Evolutionary conservation across 176 grass and related monocot genomes (phyloP), one percentile per base, ranked within the genome.

Genomic region (Oryza nivara): DNA sequence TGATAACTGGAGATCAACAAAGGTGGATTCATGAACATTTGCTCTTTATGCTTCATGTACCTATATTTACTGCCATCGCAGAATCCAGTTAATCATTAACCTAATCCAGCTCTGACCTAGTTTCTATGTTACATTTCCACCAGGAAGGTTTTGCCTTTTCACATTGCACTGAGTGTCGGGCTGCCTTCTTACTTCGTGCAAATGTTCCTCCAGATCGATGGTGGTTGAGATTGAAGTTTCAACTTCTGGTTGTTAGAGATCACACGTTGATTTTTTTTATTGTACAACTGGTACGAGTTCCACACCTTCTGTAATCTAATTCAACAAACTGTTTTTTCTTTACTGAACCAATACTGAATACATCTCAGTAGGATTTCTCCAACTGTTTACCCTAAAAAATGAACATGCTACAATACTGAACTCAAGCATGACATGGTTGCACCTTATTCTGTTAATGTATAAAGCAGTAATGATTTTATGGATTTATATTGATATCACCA

Each of bases 91-190:
- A 67, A 83, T 71, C 43, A 20, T 72, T 70, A 49, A 9, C 19
- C 78, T 44, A 79, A 25, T 47, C 73, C 82, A 28, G 17, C 28
- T 64, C 72, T 82, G 66, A 79, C 61, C 34, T 19, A 75, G 75
- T 85, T 75, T 58, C 2, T 83, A 68, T 86, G 11, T 72, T 86
- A 75, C 83, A 66, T 78, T 61, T 79, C 5, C 47, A 28, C 46
- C 91, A 98, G 96, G 96, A 98, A 95, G 96, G 96, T 79, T 98
- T 93, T 98, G 96, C 96, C 67, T 98, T 98, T 93, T 90, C 96
- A 90, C 93, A 98, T 80, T 98, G 96, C 75, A 98, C 96, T 5
- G 93, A 98, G 67, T 98, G 96, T 85, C 92, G 89, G 84, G 91
- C 96, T 74, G 85, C 90, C 58, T 98, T 98, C 77, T 63, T 93